Percentiles rank a stretch among this genome's conserved stretches.
Evolutionary conservation across 305 asterid species (phyloP).

Genomic region (Fraxinus baroniana): DNA sequence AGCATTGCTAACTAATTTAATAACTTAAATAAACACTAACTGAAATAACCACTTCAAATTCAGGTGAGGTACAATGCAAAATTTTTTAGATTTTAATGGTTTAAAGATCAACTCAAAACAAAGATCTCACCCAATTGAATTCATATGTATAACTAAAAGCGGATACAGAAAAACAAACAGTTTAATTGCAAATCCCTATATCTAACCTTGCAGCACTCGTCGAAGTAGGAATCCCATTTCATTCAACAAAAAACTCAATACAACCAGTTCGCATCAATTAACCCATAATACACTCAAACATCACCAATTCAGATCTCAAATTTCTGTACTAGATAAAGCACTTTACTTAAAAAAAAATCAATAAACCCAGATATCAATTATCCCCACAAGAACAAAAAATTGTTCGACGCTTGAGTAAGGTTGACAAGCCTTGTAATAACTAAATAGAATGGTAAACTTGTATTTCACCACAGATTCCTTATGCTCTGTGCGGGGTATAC

Average conservation of each 20-base stretch:
- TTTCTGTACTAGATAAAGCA: background rate
- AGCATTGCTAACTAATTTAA: background rate
- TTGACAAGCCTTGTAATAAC: background rate
- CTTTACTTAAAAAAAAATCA: background rate
- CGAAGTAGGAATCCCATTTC: background rate
- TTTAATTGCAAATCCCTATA: background rate
- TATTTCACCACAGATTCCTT: background rate
- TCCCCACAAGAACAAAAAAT: too few species aligned
- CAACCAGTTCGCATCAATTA: background rate
- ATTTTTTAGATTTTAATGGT: background rate
- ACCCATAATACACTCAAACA: background rate
- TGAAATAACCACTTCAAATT: background rate
- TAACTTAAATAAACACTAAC: background rate
- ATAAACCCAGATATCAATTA: background rate
- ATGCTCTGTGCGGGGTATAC: background rate
- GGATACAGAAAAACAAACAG: background rate
- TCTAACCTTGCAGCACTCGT: background rate
- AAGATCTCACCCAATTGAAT: background rate
- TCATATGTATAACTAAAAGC: background rate
- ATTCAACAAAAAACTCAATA: background rate
- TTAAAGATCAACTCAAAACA: background rate
- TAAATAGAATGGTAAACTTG: conserved; percentile 11
- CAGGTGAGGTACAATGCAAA: background rate
- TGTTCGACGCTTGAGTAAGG: background rate
- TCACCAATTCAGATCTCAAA: background rate